Evolutionary conservation across 345 rosid genomes (phyloP), one percentile per base, ranked within the genome.

Genomic region (Aquilaria malaccensis): DNA sequence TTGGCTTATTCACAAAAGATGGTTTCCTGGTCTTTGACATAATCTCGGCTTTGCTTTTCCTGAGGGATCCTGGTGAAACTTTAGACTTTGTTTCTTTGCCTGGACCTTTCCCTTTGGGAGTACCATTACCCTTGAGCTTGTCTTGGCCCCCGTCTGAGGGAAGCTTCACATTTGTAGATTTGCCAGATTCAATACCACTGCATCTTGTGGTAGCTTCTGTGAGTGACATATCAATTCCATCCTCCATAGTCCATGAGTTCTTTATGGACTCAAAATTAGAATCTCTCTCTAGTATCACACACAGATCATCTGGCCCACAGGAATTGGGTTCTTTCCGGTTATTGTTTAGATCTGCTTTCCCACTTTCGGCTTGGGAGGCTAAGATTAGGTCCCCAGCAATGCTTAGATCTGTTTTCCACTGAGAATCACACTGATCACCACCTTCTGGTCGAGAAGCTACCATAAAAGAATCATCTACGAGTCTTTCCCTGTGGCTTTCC

Each of bases 401-500:
- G 70, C 85, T 75, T 62, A 83, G 74, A 76, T 88, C 96, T 14
- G 84, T 81, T 68, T 72, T 87, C 87, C 84, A 87, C 14, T 72
- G 79, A 48, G 80, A 79, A 45, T 78, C 79, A 50, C 73, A 75
- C 1, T 58, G 70, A 72, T 85, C 79, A 64, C 77, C 67, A 13
- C 46, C 68, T 58, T 75, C 57, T 7, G 77, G 65, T 13, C 79
- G 74, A 59, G 68, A 74, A 12, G 78, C 87, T 33, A 87, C 75
- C 91, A 91, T 88, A 75, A 91, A 76, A 60, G 91, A 91, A 75
- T 88, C 97, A 51, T 91, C 96, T 51, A 77, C 45, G 10, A 72
- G 64, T 33, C 66, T 59, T 10, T 77, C 81, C 70, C 76, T 68
- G 64, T 54, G 64, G 69, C 61, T 74, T 56, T 73, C 74, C 66